Conservation (phyloP, 2,329 filamentous ascomycete species). For the Ramularia endophylla region DNA sequence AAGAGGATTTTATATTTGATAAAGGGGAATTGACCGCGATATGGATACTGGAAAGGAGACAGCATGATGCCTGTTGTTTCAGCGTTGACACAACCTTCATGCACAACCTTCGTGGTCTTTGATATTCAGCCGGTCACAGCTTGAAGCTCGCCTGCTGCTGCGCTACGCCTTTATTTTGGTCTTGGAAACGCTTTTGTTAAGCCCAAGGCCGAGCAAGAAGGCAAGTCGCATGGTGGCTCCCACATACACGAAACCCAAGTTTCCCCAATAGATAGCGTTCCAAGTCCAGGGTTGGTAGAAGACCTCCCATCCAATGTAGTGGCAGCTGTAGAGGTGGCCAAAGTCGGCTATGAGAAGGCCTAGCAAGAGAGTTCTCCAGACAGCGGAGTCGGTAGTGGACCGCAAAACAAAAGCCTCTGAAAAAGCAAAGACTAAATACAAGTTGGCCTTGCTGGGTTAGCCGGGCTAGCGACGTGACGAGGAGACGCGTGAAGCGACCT, state of each 20-base stretch:
- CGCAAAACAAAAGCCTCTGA: conserved; percentile 73
- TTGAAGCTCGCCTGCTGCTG: no score
- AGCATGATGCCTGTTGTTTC: no score
- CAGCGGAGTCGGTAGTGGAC: conserved; percentile 58
- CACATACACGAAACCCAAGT: conserved; percentile 33
- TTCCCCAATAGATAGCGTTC: conserved; percentile 32
- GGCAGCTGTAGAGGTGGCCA: conserved; percentile 65
- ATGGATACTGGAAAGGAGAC: no score
- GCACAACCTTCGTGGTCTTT: no score
- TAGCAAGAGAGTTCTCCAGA: conserved; percentile 64
- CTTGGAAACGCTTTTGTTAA: conserved; percentile 2
- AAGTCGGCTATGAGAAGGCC: conserved; percentile 68
- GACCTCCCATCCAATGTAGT: conserved; percentile 51
- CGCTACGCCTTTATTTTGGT: no score
- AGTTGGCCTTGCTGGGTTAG: conserved; percentile 49
- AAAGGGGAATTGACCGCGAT: no score
- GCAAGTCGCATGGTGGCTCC: conserved; percentile 28
- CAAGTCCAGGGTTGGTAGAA: conserved; percentile 32
- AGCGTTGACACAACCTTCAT: no score
- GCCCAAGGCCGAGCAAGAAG: conserved; percentile 31
- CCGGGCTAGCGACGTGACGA: no score
- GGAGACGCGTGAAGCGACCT: no score
- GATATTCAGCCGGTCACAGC: no score
- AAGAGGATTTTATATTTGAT: no score
- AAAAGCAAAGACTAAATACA: conserved; percentile 70